These are phyloP conservation scores for Limnomonas spitsbergensis DNA, from an alignment of 139 green algal species.

Conservation along the genomic window DNA sequence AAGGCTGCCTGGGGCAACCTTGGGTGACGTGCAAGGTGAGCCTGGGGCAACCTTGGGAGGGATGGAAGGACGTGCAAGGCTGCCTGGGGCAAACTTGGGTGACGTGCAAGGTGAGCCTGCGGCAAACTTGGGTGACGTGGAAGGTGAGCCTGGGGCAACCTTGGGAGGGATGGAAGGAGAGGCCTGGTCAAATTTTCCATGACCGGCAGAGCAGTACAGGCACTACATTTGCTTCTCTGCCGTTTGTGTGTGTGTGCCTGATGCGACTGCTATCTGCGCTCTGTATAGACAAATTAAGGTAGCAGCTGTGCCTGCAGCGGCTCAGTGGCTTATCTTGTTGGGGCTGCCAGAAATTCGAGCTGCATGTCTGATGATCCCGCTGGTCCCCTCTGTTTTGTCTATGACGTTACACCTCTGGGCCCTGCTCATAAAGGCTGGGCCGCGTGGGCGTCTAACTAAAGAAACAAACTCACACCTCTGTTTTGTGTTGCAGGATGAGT, in stretches of 20 bases:
- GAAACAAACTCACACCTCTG: no score
- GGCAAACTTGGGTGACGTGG: neutral
- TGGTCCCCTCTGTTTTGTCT: neutral
- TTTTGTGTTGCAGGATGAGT: conserved; percentile 66
- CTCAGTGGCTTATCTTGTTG: neutral
- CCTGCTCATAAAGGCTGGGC: no score
- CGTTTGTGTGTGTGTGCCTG: no score
- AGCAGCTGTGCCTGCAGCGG: neutral
- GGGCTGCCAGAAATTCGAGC: neutral
- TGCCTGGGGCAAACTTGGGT: neutral
- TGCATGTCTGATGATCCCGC: neutral
- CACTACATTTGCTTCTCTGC: no score
- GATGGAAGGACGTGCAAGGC: conserved; percentile 68
- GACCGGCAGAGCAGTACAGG: neutral
- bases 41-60: no score
- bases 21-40: neutral
- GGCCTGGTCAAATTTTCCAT: neutral
- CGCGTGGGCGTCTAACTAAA: no score
- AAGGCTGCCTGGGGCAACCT: neutral
- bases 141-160: neutral
- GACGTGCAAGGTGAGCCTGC: no score
- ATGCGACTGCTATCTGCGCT: no score
- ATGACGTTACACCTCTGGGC: neutral
- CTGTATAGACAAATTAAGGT: no score
- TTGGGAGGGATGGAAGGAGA: conserved; percentile 65